Base-by-base conservation (phyloP, 2,329 filamentous ascomycete species). In the Knoxdaviesia capensis region DNA sequence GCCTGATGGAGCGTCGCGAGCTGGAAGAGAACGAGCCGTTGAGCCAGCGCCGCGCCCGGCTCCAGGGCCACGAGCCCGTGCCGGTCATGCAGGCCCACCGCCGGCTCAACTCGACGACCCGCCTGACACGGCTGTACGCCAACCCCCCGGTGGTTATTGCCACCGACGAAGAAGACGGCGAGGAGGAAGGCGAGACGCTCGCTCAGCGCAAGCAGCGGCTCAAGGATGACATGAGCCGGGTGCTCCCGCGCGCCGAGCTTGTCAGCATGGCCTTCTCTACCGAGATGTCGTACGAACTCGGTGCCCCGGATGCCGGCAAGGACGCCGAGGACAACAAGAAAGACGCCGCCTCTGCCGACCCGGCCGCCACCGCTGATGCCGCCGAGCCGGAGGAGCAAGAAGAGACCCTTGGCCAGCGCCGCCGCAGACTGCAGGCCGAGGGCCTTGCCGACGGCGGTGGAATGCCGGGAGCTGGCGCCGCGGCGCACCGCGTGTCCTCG, bases 21-120 rank as follows among this genome's bases (percentile, higher is more conserved):
- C 62, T 90, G 48, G 90, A 98, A 55, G 90, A 98, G 52, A 90
- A 86, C 43, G 90, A 96, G 55, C 87, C 90, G 0, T 64, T 94
- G 20, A 86, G 80, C 51, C 69, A 69, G 35, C 77, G 87, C 3
- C 75, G 83, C 39, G 80, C 79, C 36, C 71, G 87, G 43, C 66
- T 94, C 6, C 70, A 78, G 37, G 83, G 82, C 34, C 66, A 70
- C 10, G 62, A 66, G 37, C 67, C 69, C 11, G 58, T 61, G 37
- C 58, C 60, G 0, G 55, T 61, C 6, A 54, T 31, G 31, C 34
- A 20, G 20, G 20, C 20, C 20, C 34, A 43, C 9, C 34, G 41
- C 3, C 31, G 35, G 4, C 43, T 41, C 11, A 20, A 54, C 5
- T 50, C 56, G 43, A 56, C 55, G 41, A 62, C 62, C 41, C 63